Evolutionary conservation across 2,329 filamentous ascomycete genomes (phyloP).

Genomic region (Coniochaeta sp.): DNA sequence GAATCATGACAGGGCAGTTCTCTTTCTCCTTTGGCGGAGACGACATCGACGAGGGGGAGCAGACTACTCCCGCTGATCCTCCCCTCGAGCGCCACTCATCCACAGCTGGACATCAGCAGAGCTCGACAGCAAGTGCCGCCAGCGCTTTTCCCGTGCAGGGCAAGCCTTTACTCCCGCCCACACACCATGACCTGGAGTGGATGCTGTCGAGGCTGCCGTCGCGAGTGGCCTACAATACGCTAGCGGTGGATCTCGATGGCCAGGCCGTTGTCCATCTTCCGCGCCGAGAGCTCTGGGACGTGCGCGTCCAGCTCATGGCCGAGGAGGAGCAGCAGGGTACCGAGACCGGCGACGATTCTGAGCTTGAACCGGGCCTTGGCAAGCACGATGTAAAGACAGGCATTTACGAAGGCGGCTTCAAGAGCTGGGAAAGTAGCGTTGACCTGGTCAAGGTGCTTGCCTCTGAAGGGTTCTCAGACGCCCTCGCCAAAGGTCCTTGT

Average conservation of each 20-base stretch:
- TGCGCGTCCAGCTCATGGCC: constrained; percentile 74
- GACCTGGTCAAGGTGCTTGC: constrained; percentile 67
- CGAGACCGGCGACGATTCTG: constrained; percentile 25
- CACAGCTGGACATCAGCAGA: constrained; percentile 6
- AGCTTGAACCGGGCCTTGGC: constrained; percentile 45
- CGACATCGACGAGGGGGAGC: constrained; percentile 49
- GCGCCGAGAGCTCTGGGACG: constrained; percentile 73
- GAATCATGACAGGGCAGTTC: constrained; percentile 25
- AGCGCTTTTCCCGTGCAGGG: constrained; percentile 55
- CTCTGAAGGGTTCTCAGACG: constrained; percentile 26
- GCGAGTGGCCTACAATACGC: constrained; percentile 61
- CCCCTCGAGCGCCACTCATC: constrained; percentile 6
- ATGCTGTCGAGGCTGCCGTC: constrained; percentile 59
- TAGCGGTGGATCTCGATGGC: constrained; percentile 54
- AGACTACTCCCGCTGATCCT: constrained; percentile 17
- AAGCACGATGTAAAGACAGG: constrained; percentile 71
- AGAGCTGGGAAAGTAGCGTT: constrained; percentile 82
- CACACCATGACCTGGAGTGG: constrained; percentile 38
- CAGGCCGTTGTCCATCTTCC: constrained; percentile 50
- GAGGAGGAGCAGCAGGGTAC: constrained; percentile 33
- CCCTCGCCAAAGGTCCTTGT: constrained; percentile 24
- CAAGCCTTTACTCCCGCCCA: constrained; percentile 49
- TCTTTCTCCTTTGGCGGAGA: constrained; percentile 57
- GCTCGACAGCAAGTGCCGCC: constrained; percentile 19
- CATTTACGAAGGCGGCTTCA: constrained; percentile 81